Conservation (phyloP, 164 flowering plant genomes). For the Aristolochia contorta region DNA sequence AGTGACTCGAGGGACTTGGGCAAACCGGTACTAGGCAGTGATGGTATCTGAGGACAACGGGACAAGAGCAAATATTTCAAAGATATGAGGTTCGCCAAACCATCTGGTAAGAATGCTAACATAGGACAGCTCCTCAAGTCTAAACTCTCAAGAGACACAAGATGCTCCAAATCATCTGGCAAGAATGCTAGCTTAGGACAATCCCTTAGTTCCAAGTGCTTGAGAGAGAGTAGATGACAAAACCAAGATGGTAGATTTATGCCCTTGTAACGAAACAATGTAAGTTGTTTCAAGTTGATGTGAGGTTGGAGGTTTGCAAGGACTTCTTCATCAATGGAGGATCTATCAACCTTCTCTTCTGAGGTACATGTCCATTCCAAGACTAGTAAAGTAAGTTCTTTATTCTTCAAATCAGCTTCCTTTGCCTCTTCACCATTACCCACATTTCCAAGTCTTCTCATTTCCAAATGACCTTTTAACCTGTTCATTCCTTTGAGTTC, state of each 20-base stretch:
- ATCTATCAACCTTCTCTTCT: neutral
- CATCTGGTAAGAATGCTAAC: too few species aligned
- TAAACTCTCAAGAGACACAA: too few species aligned
- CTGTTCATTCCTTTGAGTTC: slow-evolving; percentile 15
- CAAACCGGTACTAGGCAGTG: neutral
- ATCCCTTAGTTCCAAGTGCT: slow-evolving; percentile 1
- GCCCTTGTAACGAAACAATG: slow-evolving; percentile 14
- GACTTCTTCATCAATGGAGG: neutral
- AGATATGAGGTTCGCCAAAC: too few species aligned
- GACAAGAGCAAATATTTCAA: too few species aligned
- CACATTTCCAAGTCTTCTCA: slow-evolving; percentile 30
- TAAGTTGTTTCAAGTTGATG: slow-evolving; percentile 14
- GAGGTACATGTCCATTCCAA: slow-evolving; percentile 18
- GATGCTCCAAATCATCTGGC: neutral
- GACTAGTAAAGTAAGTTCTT: slow-evolving; percentile 16
- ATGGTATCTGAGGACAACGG: too few species aligned
- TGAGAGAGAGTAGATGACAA: slow-evolving; percentile 9
- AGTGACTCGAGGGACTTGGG: neutral
- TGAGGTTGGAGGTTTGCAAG: slow-evolving; percentile 18
- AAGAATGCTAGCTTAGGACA: slow-evolving; percentile 4
- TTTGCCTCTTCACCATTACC: slow-evolving; percentile 13
- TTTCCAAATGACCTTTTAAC: slow-evolving; percentile 16
- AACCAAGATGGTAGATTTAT: slow-evolving; percentile 26
- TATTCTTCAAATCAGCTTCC: slow-evolving; percentile 19
- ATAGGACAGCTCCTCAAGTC: too few species aligned